Evolutionary conservation across 768 basidiomycete species (phyloP), one percentile per base, ranked within the genome.

Genomic region (Panellus pusillus): DNA sequence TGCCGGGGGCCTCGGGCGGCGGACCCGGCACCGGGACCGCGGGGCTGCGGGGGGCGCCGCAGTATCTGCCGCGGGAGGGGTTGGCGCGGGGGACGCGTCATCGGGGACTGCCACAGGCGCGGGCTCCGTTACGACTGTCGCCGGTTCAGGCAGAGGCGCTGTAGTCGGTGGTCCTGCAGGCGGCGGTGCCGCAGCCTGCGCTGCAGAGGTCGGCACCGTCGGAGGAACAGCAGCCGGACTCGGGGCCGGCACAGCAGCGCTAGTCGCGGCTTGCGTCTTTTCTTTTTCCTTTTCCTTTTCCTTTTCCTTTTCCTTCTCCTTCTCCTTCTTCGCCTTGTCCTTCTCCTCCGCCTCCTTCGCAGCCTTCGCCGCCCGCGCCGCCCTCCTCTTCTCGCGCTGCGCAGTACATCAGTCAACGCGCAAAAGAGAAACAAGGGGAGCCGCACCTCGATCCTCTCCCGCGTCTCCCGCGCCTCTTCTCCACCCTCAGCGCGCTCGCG

Each of bases 401-500:
- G 43, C 29, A 14, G 15, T 78, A 52, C 9, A 17, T 17, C 49
- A 51, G 18, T 54, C 43, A 46, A 18, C 27, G 47, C 17, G 9
- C 9, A 17, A 19, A 1, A 9, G 17, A 32, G 47, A 42, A 31
- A 38, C 37, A 17, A 20, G 31, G 3, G 9, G 27, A 38, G 18
- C 74, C 82, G 61, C 68, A 89, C 87, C 67, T 86, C 79, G 44
- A 79, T 68, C 65, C 84, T 86, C 65, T 86, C 83, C 70, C 84
- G 82, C 42, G 78, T 64, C 64, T 89, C 88, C 39, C 81, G 74
- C 47, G 78, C 85, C 65, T 89, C 89, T 83, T 85, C 73, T 93
- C 90, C 63, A 79, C 78, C 72, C 79, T 78, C 55, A 91, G 71
- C 60, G 79, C 85, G 79, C 70, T 88, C 89, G 58, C 79, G 77